Base-by-base conservation (phyloP, 371 early-diverging fungal species). In the Zopfochytrium polystomum region DNA sequence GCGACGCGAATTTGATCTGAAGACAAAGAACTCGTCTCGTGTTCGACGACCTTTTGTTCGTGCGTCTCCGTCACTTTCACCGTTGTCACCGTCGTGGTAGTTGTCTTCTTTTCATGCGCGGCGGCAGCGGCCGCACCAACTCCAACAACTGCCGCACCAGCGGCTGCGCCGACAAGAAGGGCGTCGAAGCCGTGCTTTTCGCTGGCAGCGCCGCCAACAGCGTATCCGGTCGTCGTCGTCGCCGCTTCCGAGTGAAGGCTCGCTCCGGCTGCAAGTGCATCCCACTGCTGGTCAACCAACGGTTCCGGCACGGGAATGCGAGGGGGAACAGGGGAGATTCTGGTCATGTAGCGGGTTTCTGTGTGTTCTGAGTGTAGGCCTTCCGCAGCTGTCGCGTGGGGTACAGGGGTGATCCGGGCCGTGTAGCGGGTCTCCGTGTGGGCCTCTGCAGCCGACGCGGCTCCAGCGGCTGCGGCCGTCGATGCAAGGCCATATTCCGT, bases 121-220 rank as follows among this genome's bases (percentile, higher is more conserved):
- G 52, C 51, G 15, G 60, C 60, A n/a, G 52, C 43, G 13, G 60
- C 52, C 2, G 60, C 60, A 11, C 52, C 52, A 38, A 60, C 60
- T 52, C 52, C 60, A 5, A 51, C 60, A 30, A 46, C 30, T 20
- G 26, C 56, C 30, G 43, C 45, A n/a, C 7, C 29, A 2, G 46
- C 7, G 11, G 7, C 25, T 13, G 43, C 56, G 27, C 20, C 45
- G 27, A 25, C 56, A 7, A 29, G 18, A 23, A 54, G 7, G 11
- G 23, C 42, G 15, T 26, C 52, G 23, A 26, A 20, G 18, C 32
- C n/a, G 2, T 23, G 31, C 45, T 42, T 11, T 38, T 23, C 45
- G 13, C n/a, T 23, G n/a, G 26, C 48, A 20, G 23, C 26, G 23
- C 23, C 26, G n/a, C n/a, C 13, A 13, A 11, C 48, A 13, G 23